Evolutionary conservation across 2,329 filamentous ascomycete species (phyloP), one percentile per base, ranked within the genome.

Genomic region (Stromatinia cepivora): DNA sequence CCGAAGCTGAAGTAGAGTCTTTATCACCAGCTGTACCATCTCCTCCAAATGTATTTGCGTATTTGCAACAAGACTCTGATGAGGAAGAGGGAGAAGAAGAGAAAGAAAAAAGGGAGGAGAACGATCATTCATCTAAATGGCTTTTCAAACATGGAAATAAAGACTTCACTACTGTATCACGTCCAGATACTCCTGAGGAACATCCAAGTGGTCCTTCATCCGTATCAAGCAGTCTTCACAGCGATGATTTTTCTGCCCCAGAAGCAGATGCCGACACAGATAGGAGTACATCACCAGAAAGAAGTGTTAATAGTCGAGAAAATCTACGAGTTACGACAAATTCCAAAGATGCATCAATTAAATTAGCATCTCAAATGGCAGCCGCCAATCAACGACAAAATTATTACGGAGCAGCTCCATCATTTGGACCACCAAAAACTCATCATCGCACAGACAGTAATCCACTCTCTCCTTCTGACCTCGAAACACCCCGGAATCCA

Each of bases 271-370:
- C 78, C 57, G 82, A 82, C 52, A 84, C 82, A 6, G 82, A 84
- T 67, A 77, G 78, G 28, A 83, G 81, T 64, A 82, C 79, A 2
- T 84, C 81, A 64, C 82, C 82, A 0, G 82, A 83, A 31, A 76
- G 77, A 46, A 82, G 80, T 66, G 74, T 79, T 34, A 77, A 79
- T 46, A 81, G 77, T 9, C 70, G 70, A 11, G 70, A 71, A 17
- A 39, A 62, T 36, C 68, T 73, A 22, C 48, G 66, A n/a, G 59
- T 70, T 13, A 59, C 69, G 8, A 59, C 69, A 31, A 69, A 69
- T 22, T 57, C 67, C 4, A 74, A 76, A 69, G 66, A 71, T 39
- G 73, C 74, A 34, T 76, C 75, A 8, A 72, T 69, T 31, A 78
- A 77, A 65, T 71, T 78, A 42, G 76, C 76, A 10, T 71, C 75